A percentile compares a stretch with the other conserved stretches of the same genome.
Conservation (phyloP, 2,329 filamentous ascomycete species). For the Fusarium succisae region DNA sequence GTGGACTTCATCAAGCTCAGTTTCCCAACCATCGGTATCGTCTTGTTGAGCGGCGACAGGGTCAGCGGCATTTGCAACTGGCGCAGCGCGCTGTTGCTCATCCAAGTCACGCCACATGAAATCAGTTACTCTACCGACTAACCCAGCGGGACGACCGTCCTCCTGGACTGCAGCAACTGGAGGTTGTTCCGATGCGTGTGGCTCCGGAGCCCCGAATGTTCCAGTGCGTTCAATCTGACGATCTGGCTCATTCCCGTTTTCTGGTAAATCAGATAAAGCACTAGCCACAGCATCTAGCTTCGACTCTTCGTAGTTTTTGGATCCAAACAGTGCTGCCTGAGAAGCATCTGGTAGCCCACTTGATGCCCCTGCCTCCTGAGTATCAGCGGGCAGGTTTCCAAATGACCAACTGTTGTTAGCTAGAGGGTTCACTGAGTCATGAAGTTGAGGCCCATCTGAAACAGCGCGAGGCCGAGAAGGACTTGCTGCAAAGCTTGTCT, state of each 20-base stretch:
- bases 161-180: conserved; percentile 21
- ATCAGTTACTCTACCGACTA: conserved; percentile 56
- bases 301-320: neutral
- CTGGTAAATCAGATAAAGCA: neutral
- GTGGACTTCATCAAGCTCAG: conserved; percentile 49
- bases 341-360: neutral
- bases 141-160: conserved; percentile 30
- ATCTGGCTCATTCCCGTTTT: neutral
- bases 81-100: conserved; percentile 38
- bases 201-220: neutral
- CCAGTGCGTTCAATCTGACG: conserved; percentile 7
- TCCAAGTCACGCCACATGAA: conserved; percentile 71
- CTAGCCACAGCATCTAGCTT: neutral
- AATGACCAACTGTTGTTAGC: conserved; percentile 72
- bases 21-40: conserved; percentile 45
- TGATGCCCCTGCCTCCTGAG: conserved; percentile 6
- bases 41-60: conserved; percentile 49
- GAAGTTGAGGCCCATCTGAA: conserved; percentile 64
- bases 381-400: conserved; percentile 49
- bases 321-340: neutral
- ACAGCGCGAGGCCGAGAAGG: conserved; percentile 59
- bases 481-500: conserved; percentile 19
- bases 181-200: conserved; percentile 10
- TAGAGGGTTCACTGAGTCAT: conserved; percentile 59
- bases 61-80: conserved; percentile 56